A percentile compares a stretch with the other conserved stretches of the same genome.
phyloP scores from a whole-genome alignment of 441 rosid genomes.

The Jatropha multifida region DNA sequence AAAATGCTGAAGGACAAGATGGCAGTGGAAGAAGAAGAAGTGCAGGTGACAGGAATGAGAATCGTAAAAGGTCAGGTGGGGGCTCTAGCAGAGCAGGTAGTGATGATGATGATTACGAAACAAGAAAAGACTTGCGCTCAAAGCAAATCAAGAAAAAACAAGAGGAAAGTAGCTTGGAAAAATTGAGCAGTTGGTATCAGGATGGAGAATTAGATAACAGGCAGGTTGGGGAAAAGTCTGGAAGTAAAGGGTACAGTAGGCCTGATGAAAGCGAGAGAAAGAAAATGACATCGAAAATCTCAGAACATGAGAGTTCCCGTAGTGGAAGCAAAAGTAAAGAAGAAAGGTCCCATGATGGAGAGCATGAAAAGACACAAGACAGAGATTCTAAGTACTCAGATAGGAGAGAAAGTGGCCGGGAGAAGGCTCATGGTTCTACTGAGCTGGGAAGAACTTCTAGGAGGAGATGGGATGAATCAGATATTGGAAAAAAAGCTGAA shows the following conservation, averaged over 20 bases:
- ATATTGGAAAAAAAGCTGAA: constrained; percentile 47
- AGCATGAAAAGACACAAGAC: constrained; percentile 49
- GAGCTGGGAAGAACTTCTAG: constrained; percentile 63
- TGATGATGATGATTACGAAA: constrained; percentile 69
- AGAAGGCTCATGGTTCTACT: constrained; percentile 67
- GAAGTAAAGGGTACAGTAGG: constrained; percentile 47
- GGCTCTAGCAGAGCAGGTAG: constrained; percentile 54
- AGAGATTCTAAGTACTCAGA: constrained; percentile 65
- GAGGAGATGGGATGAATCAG: constrained; percentile 88
- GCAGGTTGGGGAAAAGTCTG: constrained; percentile 63
- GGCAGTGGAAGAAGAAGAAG: constrained; percentile 55
- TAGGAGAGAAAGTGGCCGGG: constrained; percentile 68
- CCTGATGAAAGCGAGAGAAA: constrained; percentile 61
- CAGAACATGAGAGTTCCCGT: constrained; percentile 52
- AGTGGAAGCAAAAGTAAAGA: constrained; percentile 54
- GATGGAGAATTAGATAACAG: constrained; percentile 78
- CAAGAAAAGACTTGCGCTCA: constrained; percentile 46
- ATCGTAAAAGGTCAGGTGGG: constrained; percentile 64
- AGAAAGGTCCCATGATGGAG: constrained; percentile 61
- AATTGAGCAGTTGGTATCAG: constrained; percentile 85
- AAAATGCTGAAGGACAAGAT: constrained; percentile 55
- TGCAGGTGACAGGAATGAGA: constrained; percentile 59
- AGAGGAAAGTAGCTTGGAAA: constrained; percentile 93
- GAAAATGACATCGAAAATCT: constrained; percentile 49
- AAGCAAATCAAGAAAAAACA: constrained; percentile 74